These are phyloP conservation scores for Geranium incanum DNA, from an alignment of 441 rosid genomes.

Conservation along the genomic window DNA sequence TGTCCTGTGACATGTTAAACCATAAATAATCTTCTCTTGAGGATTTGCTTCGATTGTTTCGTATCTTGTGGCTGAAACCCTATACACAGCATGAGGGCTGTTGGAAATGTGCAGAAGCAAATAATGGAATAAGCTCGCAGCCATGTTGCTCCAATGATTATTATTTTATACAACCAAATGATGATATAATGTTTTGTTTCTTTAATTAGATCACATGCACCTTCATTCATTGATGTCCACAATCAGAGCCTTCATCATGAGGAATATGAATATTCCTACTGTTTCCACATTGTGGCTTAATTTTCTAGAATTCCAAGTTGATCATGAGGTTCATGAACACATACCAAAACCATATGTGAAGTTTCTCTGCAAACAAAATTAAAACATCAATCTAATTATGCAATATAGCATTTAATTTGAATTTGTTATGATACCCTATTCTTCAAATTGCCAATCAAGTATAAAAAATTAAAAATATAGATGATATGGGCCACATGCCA, in stretches of 20 bases:
- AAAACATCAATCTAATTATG: background rate
- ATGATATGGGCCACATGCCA: background rate
- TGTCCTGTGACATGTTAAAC: too few relatives aligned
- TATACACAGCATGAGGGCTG: too few relatives aligned
- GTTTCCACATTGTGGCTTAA: background rate
- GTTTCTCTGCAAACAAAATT: background rate
- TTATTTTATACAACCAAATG: too few relatives aligned
- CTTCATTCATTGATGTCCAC: background rate
- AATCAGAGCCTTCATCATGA: background rate
- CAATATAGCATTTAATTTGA: background rate
- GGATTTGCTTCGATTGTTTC: too few relatives aligned
- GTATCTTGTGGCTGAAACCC: too few relatives aligned
- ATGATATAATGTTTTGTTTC: too few relatives aligned
- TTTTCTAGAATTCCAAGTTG: too few relatives aligned
- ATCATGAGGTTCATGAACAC: background rate
- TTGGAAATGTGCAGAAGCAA: background rate
- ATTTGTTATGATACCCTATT: background rate
- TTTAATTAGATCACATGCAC: too few relatives aligned
- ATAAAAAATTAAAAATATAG: too few relatives aligned
- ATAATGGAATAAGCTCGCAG: background rate
- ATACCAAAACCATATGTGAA: background rate
- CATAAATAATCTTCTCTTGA: too few relatives aligned
- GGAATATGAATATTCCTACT: background rate
- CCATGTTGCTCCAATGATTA: background rate
- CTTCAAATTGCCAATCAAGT: background rate